Percentiles rank a stretch among this genome's conserved stretches.
Conservation (phyloP, 805 yeast species). For the Soucietia sequanensis region DNA sequence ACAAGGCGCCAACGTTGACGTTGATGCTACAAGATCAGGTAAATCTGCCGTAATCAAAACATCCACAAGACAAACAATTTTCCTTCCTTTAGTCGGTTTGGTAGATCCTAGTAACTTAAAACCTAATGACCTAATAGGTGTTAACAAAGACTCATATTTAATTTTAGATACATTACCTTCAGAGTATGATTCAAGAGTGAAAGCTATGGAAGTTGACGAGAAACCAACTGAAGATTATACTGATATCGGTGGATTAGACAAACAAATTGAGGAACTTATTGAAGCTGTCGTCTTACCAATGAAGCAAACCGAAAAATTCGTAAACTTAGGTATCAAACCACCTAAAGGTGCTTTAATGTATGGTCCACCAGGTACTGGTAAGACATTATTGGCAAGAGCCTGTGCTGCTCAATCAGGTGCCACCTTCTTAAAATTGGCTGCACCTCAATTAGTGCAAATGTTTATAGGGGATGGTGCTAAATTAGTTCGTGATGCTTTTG, state of each 20-base stretch:
- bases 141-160: constrained; percentile 92
- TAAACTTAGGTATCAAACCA: constrained; percentile 82
- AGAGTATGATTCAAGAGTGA: constrained; percentile 95
- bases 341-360: constrained; percentile 49
- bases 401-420: constrained; percentile 50
- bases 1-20: constrained; percentile 94
- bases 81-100: constrained; percentile 90
- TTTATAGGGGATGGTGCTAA: constrained; percentile 49
- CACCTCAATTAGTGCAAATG: constrained; percentile 48
- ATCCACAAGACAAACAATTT: constrained; percentile 95
- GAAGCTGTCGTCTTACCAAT: constrained; percentile 98
- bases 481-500: constrained; percentile 46
- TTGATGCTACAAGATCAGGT: constrained; percentile 87
- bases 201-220: constrained; percentile 99
- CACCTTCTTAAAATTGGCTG: constrained; percentile 44
- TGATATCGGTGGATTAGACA: constrained; percentile 97
- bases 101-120: constrained; percentile 89
- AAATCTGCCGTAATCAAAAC: constrained; percentile 98
- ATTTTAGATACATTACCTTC: constrained; percentile 94
- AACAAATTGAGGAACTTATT: constrained; percentile 95
- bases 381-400: constrained; percentile 46
- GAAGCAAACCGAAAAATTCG: constrained; percentile 97
- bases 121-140: constrained; percentile 98
- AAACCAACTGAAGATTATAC: constrained; percentile 96
- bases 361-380: constrained; percentile 51